These are phyloP conservation scores for Cercophora sp. DNA, from an alignment of 495 filamentous ascomycete genomes.

Conservation along the genomic window DNA sequence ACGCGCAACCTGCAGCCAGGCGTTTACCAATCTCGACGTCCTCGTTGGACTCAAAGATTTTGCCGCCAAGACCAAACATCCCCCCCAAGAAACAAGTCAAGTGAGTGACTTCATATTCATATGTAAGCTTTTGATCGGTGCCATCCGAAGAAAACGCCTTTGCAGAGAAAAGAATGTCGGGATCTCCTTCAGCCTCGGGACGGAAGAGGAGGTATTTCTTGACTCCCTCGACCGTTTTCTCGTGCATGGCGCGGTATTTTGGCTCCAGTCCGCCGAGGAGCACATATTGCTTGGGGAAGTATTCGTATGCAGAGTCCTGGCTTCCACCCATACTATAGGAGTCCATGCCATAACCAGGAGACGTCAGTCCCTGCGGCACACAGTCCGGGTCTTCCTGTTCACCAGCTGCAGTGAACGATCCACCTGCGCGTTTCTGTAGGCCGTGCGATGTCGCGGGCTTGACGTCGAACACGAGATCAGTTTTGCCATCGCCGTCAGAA, in stretches of 20 bases:
- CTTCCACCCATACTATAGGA: slow-evolving; percentile 66
- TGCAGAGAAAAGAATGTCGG: slow-evolving; percentile 72
- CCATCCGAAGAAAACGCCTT: slow-evolving; percentile 37
- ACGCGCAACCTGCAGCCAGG: slow-evolving; percentile 89
- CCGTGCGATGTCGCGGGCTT: background rate
- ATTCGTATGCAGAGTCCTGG: slow-evolving; percentile 92
- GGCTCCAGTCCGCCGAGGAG: slow-evolving; percentile 78
- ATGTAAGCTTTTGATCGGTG: slow-evolving; percentile 35
- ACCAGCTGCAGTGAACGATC: slow-evolving; percentile 10
- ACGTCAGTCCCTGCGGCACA: slow-evolving; percentile 48
- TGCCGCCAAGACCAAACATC: slow-evolving; percentile 88
- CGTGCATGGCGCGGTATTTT: slow-evolving; percentile 81
- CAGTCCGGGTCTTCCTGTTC: slow-evolving; percentile 41
- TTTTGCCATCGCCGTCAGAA: background rate
- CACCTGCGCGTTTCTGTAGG: background rate
- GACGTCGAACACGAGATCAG: slow-evolving; percentile 1
- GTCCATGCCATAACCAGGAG: slow-evolving; percentile 31
- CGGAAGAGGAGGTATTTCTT: slow-evolving; percentile 77
- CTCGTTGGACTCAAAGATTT: slow-evolving; percentile 71
- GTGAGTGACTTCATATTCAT: slow-evolving; percentile 65
- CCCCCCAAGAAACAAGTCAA: slow-evolving; percentile 88
- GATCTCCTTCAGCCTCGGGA: slow-evolving; percentile 73
- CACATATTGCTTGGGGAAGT: slow-evolving; percentile 77
- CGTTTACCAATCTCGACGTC: slow-evolving; percentile 80
- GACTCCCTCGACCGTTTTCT: slow-evolving; percentile 62